These are phyloP conservation scores for Talaromyces islandicus DNA, from an alignment of 2,329 filamentous ascomycete species.

Conservation along the genomic window DNA sequence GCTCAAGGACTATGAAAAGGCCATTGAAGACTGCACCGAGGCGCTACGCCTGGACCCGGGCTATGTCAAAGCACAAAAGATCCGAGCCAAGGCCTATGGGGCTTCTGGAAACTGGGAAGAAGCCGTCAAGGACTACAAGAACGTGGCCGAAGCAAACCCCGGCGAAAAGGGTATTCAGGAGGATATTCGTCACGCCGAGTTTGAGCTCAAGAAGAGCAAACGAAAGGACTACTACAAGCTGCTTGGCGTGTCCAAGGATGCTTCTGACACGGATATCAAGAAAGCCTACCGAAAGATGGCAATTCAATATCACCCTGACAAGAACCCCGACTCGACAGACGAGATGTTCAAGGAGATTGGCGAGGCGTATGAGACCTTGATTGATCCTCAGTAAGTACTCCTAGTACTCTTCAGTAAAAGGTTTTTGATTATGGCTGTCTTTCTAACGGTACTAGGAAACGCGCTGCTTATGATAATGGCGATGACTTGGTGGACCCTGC, in stretches of 20 bases:
- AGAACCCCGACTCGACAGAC: constrained; percentile 80
- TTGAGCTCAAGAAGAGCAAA: constrained; percentile 95
- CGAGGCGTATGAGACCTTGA: constrained; percentile 93
- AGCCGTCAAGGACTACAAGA: constrained; percentile 81
- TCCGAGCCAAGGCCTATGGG: constrained; percentile 83
- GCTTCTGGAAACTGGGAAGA: constrained; percentile 88
- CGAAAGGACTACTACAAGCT: constrained; percentile 99
- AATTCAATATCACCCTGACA: constrained; percentile 92
- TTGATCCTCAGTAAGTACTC: constrained; percentile 74
- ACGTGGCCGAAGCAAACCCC: constrained; percentile 74
- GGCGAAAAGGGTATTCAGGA: constrained; percentile 72
- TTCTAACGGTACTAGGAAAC: constrained; percentile 55
- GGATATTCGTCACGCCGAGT: constrained; percentile 82
- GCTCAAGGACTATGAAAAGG: constrained; percentile 75
- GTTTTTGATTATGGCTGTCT: constrained; percentile 7
- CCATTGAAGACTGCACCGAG: constrained; percentile 78
- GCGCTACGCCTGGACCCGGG: constrained; percentile 75
- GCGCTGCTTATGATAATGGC: constrained; percentile 83
- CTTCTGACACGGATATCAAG: constrained; percentile 80
- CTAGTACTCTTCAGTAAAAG: not conserved
- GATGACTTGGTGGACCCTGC: constrained; percentile 83
- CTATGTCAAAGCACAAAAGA: constrained; percentile 89
- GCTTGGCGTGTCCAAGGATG: constrained; percentile 78
- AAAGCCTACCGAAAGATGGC: constrained; percentile 94
- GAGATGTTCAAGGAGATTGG: constrained; percentile 97